These are phyloP conservation scores for Hypoxylon sp. DNA, from an alignment of 2,329 filamentous ascomycete genomes.

Conservation along the genomic window DNA sequence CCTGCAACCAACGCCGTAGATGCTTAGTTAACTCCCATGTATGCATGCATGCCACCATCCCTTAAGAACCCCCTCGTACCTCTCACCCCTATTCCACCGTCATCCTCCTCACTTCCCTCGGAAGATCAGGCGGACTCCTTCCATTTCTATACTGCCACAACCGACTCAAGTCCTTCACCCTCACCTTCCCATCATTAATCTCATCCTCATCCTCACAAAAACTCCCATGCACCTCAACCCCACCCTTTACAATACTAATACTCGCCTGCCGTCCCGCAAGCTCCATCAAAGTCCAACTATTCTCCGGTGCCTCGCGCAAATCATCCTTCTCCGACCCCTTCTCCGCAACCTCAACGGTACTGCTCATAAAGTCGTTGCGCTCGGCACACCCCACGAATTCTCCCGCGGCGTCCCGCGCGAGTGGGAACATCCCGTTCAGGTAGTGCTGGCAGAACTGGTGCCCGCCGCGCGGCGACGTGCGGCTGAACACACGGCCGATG, in stretches of 20 bases:
- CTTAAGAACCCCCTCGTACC: background rate
- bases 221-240: slow-evolving; percentile 58
- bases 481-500: slow-evolving; percentile 72
- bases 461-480: slow-evolving; percentile 65
- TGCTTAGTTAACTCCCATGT: background rate
- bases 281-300: slow-evolving; percentile 61
- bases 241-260: slow-evolving; percentile 34
- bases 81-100: slow-evolving; percentile 51
- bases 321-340: slow-evolving; percentile 62
- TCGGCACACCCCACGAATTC: slow-evolving; percentile 62
- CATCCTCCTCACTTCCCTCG: slow-evolving; percentile 56
- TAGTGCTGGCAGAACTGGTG: slow-evolving; percentile 75
- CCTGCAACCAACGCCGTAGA: background rate
- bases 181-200: slow-evolving; percentile 58
- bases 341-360: slow-evolving; percentile 63
- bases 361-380: slow-evolving; percentile 73
- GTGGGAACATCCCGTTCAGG: slow-evolving; percentile 72
- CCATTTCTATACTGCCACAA: slow-evolving; percentile 76
- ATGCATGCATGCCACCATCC: background rate
- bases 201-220: slow-evolving; percentile 48
- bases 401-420: slow-evolving; percentile 60
- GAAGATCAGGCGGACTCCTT: slow-evolving; percentile 63
- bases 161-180: slow-evolving; percentile 73
- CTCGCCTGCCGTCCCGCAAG: slow-evolving; percentile 40
- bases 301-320: slow-evolving; percentile 63